Conservation (phyloP, 305 asterid genomes). For the Fraxinus ornus region DNA sequence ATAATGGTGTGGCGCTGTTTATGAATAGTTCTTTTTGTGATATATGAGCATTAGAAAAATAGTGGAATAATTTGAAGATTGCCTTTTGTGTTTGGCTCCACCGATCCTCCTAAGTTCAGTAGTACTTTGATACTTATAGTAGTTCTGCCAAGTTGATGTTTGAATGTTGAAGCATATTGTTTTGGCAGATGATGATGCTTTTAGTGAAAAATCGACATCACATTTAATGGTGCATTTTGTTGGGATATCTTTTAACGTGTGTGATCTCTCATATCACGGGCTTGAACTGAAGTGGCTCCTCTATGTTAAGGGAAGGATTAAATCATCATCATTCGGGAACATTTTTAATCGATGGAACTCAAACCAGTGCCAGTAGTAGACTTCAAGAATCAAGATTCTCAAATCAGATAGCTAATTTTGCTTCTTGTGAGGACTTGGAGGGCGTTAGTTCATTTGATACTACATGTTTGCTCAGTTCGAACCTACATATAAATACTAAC, state of each 20-base stretch:
- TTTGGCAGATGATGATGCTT: no score
- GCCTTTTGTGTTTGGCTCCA: slow-evolving; percentile 10
- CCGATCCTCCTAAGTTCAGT: no score
- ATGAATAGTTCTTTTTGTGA: slow-evolving; percentile 9
- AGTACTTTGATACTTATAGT: no score
- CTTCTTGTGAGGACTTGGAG: slow-evolving; percentile 82
- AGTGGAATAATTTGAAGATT: slow-evolving; percentile 14
- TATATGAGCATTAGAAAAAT: slow-evolving; percentile 2
- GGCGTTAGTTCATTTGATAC: slow-evolving; percentile 88
- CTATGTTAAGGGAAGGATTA: slow-evolving; percentile 30
- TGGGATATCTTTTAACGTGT: slow-evolving; percentile 46
- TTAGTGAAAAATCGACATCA: no score
- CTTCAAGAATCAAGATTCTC: slow-evolving; percentile 28
- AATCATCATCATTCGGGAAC: slow-evolving; percentile 26
- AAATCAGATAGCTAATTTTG: slow-evolving; percentile 28
- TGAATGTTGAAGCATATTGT: no score
- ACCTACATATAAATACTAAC: slow-evolving; percentile 44
- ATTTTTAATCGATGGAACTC: slow-evolving; percentile 33
- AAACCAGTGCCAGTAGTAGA: slow-evolving; percentile 15
- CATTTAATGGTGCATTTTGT: slow-evolving; percentile 8
- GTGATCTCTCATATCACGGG: slow-evolving; percentile 41
- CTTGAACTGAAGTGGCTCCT: slow-evolving; percentile 30
- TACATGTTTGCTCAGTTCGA: slow-evolving; percentile 69
- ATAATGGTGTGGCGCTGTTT: not conserved
- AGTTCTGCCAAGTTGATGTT: no score